Evolutionary conservation across 2,329 filamentous ascomycete species (phyloP).

Genomic region (Epichloe gansuensis): DNA sequence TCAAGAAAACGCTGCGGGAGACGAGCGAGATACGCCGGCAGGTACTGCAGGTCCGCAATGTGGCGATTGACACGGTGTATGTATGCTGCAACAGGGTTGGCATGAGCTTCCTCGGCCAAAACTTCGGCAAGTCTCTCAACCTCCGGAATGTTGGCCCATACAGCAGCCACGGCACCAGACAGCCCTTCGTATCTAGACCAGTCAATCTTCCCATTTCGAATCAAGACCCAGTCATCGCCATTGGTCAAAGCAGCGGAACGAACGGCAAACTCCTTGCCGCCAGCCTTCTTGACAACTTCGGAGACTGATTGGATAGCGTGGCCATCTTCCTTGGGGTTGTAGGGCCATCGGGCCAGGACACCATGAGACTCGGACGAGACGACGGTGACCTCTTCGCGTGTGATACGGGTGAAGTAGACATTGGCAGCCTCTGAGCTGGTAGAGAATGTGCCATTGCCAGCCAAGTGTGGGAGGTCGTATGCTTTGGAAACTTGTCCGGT

Average conservation of each 20-base stretch:
- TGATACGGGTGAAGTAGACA: constrained; percentile 79
- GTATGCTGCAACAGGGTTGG: constrained; percentile 70
- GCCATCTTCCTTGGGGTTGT: constrained; percentile 32
- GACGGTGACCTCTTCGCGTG: constrained; percentile 58
- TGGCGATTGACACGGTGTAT: constrained; percentile 77
- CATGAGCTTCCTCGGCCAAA: constrained; percentile 75
- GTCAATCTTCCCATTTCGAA: constrained; percentile 66
- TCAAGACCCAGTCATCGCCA: constrained; percentile 64
- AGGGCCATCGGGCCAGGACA: constrained; percentile 61
- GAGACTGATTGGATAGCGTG: constrained; percentile 56
- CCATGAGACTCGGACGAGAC: constrained; percentile 65
- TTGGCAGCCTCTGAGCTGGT: constrained; percentile 66
- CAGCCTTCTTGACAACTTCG: constrained; percentile 65
- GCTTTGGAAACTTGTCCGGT: constrained; percentile 57
- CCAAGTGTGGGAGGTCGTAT: constrained; percentile 62
- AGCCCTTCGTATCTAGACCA: constrained; percentile 79
- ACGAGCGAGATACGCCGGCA: constrained; percentile 59
- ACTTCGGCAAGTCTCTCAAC: constrained; percentile 65
- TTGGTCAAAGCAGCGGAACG: constrained; percentile 58
- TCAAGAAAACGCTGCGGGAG: constrained; percentile 57
- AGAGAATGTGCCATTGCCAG: constrained; percentile 63
- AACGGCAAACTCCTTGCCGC: constrained; percentile 56
- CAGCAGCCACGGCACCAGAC: constrained; percentile 64
- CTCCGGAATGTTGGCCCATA: constrained; percentile 66
- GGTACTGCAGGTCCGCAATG: constrained; percentile 58